Evolutionary conservation across 225 moss, liverwort and hornwort species (phyloP).

Genomic region (Polytrichum formosum): DNA sequence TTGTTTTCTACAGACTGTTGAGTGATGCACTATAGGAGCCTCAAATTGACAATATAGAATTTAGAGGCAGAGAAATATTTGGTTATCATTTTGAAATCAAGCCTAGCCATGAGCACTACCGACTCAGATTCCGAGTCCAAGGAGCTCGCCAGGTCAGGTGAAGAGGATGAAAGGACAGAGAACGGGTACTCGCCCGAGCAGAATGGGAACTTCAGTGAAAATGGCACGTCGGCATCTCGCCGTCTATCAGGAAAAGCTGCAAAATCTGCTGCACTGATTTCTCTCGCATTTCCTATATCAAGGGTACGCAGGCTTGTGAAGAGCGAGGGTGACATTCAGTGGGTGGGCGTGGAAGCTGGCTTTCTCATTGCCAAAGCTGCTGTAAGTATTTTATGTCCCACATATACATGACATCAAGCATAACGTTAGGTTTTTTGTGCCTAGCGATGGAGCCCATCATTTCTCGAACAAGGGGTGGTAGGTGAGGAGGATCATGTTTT

Average conservation of each 20-base stretch:
- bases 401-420: too few relatives aligned
- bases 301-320: conserved; percentile 95
- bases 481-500: too few relatives aligned
- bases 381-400: conserved; percentile 30
- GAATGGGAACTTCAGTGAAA: conserved; percentile 33
- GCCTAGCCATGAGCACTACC: conserved; percentile 28
- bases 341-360: conserved; percentile 87
- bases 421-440: too few relatives aligned
- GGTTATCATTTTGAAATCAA: too few relatives aligned
- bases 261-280: conserved; percentile 40
- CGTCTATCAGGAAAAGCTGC: conserved; percentile 19
- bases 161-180: conserved; percentile 41
- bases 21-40: too few relatives aligned
- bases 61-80: too few relatives aligned
- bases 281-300: conserved; percentile 85
- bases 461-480: too few relatives aligned
- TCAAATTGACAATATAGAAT: too few relatives aligned
- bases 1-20: too few relatives aligned
- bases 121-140: conserved; percentile 32
- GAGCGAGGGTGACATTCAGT: conserved; percentile 84
- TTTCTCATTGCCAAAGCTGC: conserved; percentile 96
- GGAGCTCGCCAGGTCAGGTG: conserved; percentile 27
- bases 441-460: too few relatives aligned
- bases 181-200: conserved; percentile 46
- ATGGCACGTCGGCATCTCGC: conserved; percentile 30